phyloP scores from a whole-genome alignment of 306 rosid genomes.

The Clitoria ternatea region DNA sequence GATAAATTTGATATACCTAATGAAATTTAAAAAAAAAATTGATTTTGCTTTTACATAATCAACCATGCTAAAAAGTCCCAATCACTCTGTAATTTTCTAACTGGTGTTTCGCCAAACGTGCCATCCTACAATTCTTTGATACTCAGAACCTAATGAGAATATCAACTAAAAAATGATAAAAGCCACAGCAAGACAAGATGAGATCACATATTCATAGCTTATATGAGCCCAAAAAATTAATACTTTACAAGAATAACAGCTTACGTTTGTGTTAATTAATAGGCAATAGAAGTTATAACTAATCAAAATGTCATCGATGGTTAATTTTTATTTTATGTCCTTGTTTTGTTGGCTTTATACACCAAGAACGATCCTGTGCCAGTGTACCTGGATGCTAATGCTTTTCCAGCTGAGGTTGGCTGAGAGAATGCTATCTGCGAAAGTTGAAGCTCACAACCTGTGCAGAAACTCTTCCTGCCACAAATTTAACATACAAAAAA shows the following conservation, averaged over 20 bases:
- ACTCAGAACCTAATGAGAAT: neutral
- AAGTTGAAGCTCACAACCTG: conserved; percentile 48
- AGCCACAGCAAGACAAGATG: neutral
- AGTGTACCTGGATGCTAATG: conserved; percentile 58
- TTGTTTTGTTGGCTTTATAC: conserved; percentile 37
- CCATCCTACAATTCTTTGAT: neutral
- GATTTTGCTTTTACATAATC: neutral
- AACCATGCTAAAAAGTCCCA: neutral
- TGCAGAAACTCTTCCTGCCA: conserved; percentile 62
- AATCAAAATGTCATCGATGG: neutral
- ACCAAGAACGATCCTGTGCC: conserved; percentile 59
- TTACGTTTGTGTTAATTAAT: neutral
- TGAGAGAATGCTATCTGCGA: conserved; percentile 74
- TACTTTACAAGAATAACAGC: neutral
- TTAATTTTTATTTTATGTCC: neutral
- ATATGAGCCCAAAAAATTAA: neutral
- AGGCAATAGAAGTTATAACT: neutral
- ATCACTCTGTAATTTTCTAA: neutral
- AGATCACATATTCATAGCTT: neutral
- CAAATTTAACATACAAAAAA: neutral
- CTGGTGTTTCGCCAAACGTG: neutral
- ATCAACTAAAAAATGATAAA: neutral
- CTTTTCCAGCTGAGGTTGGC: conserved; percentile 74
- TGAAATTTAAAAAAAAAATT: no score
- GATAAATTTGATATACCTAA: no score